phyloP scores from a whole-genome alignment of 768 basidiomycete genomes.

The Leccinum subgranulosum region DNA sequence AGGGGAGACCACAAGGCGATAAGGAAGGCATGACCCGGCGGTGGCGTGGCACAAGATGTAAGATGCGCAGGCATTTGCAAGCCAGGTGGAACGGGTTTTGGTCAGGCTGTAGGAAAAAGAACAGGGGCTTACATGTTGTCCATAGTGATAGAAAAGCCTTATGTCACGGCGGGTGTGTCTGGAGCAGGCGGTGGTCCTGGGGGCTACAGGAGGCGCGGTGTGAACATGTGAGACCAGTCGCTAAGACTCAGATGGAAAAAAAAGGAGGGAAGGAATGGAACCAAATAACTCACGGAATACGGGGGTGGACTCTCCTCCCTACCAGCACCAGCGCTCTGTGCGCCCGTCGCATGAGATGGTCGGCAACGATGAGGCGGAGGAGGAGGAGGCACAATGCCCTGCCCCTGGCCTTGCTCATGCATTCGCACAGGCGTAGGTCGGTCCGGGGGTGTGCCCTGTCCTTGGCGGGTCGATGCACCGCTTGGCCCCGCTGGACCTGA shows the following conservation, averaged over 20 bases:
- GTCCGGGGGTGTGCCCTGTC: neutral
- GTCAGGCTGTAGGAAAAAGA: too few relatives aligned
- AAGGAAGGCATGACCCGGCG: too few relatives aligned
- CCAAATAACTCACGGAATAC: constrained; percentile 22
- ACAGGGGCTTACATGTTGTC: neutral
- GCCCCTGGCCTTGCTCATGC: neutral
- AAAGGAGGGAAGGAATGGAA: too few relatives aligned
- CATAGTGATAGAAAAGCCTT: neutral
- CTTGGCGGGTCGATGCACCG: neutral
- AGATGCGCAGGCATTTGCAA: too few relatives aligned
- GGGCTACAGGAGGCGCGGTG: neutral
- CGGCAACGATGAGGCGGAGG: constrained; percentile 6
- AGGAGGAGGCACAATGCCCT: neutral
- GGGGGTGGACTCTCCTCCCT: constrained; percentile 20
- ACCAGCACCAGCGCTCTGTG: neutral
- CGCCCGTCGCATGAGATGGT: neutral
- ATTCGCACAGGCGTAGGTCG: neutral
- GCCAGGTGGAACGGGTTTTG: neutral
- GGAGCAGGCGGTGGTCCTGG: constrained; percentile 2
- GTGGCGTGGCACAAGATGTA: too few relatives aligned
- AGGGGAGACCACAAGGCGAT: neutral
- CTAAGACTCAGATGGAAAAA: neutral
- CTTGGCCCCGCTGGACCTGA: neutral
- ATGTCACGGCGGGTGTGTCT: constrained; percentile 3
- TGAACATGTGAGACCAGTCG: neutral